Evolutionary conservation across 2,329 filamentous ascomycete species (phyloP), one percentile per base, ranked within the genome.

Genomic region (Clonostachys solani): DNA sequence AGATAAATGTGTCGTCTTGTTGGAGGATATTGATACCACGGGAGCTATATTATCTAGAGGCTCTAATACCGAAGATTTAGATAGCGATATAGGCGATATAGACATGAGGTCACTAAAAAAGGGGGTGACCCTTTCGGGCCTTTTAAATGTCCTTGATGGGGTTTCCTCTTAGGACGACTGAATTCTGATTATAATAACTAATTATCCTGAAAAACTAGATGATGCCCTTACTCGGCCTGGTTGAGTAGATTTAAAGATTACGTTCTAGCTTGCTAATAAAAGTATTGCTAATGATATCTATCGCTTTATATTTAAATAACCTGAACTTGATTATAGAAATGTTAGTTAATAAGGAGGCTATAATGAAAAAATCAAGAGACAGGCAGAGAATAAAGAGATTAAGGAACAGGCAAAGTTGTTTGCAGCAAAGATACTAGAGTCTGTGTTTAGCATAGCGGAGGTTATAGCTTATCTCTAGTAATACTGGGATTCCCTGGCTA

Each of bases 71-170:
- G 50, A 55, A 13, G 54, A 58, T n/a, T 37, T 48, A 42, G 40
- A 55, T 10, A 51, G 50, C 0, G 54, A 58, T 13, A 48, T 52
- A 47, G 52, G 50, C 0, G 54, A 58, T 13, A 48, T 52, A 47
- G 52, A 50, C 17, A 57, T 48, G 15, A 49, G 53, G 44, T 19
- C 59, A 35, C 7, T 54, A 35, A n/a, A 55, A n/a, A 58, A 67
- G 34, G 57, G 76, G n/a, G 89, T 92, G 53, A 88, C 86, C 1
- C 75, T 94, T 3, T 89, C 87, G 0, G 88, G 88, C 1, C 75
- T 95, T 2, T 76, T 95, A 44, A 95, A 95, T 63, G 86, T 86
- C 48, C 89, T 94, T 50, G 89, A 95, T 57, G 87, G 89, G 46
- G 87, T 91, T 2, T 86, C 86, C 2, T 87, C 83, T 4, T 86